These are phyloP conservation scores for Fusarium sublunatum DNA, from an alignment of 2,329 filamentous ascomycete genomes.

Conservation along the genomic window DNA sequence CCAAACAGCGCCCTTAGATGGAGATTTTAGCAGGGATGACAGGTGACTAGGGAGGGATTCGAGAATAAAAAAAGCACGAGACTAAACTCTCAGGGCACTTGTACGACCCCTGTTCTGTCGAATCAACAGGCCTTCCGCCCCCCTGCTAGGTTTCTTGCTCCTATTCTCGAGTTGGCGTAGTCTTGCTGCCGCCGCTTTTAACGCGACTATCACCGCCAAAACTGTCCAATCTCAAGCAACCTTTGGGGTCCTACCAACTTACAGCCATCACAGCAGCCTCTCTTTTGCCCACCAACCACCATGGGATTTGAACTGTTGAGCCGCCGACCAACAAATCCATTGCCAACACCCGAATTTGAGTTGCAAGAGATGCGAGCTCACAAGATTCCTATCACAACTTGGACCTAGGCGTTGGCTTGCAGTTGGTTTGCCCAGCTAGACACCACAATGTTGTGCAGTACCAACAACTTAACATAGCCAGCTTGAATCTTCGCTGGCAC, in stretches of 20 bases:
- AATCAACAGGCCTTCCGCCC: conserved; percentile 35
- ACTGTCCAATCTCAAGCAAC: conserved; percentile 41
- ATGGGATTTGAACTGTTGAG: conserved; percentile 25
- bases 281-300: conserved; percentile 30
- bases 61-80: conserved; percentile 45
- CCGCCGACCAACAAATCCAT: conserved; percentile 33
- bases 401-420: conserved; percentile 34
- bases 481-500: conserved; percentile 21
- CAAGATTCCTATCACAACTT: conserved; percentile 26
- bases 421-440: conserved; percentile 13
- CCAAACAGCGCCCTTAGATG: conserved; percentile 43
- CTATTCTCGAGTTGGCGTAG: conserved; percentile 38
- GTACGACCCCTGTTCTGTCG: conserved; percentile 25
- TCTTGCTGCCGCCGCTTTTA: conserved; percentile 43
- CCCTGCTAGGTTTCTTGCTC: conserved; percentile 17
- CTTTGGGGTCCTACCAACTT: conserved; percentile 32
- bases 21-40: conserved; percentile 35
- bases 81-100: conserved; percentile 22
- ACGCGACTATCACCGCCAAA: conserved; percentile 40
- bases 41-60: conserved; percentile 39
- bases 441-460: conserved; percentile 11
- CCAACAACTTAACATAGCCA: conserved; percentile 16
- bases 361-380: conserved; percentile 16
- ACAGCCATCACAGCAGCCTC: conserved; percentile 41
- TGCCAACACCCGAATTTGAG: conserved; percentile 13